Conservation (phyloP, 257 asterid genomes). For the Apocynum venetum region DNA sequence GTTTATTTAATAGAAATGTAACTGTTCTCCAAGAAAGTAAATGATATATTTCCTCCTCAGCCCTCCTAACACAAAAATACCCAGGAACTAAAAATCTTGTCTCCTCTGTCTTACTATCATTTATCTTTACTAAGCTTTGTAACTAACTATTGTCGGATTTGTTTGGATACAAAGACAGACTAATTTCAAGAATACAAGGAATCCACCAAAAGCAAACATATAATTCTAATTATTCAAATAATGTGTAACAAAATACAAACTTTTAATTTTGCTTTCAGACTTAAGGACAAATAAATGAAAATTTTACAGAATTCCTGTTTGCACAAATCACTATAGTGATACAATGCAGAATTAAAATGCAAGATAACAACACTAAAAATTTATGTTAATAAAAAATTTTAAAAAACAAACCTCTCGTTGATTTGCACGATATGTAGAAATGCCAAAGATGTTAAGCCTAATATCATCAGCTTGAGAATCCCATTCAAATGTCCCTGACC, state of each 20-base stretch:
- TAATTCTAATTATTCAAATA: not conserved
- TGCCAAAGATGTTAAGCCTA: slow-evolving; percentile 84
- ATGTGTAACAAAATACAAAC: no score
- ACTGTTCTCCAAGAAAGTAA: not conserved
- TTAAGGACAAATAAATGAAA: no score
- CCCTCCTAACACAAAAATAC: not conserved
- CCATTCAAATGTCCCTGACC: slow-evolving; percentile 85
- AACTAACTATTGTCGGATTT: not conserved
- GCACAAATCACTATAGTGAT: not conserved
- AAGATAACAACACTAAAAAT: not conserved
- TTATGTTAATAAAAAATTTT: not conserved
- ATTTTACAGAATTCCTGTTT: no score
- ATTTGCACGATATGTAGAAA: slow-evolving; percentile 81
- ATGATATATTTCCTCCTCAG: not conserved
- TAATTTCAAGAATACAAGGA: not conserved
- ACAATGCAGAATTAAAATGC: not conserved
- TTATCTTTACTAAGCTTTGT: not conserved
- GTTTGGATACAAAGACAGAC: not conserved
- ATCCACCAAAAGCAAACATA: not conserved
- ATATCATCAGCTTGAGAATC: slow-evolving; percentile 75
- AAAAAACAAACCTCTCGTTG: slow-evolving; percentile 69
- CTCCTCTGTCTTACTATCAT: not conserved
- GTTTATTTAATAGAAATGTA: not conserved
- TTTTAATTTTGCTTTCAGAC: no score
- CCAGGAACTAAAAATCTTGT: not conserved